Evolutionary conservation across 805 yeast species (phyloP), one percentile per base, ranked within the genome.

Genomic region (Saccharomycopsis fibuligera): DNA sequence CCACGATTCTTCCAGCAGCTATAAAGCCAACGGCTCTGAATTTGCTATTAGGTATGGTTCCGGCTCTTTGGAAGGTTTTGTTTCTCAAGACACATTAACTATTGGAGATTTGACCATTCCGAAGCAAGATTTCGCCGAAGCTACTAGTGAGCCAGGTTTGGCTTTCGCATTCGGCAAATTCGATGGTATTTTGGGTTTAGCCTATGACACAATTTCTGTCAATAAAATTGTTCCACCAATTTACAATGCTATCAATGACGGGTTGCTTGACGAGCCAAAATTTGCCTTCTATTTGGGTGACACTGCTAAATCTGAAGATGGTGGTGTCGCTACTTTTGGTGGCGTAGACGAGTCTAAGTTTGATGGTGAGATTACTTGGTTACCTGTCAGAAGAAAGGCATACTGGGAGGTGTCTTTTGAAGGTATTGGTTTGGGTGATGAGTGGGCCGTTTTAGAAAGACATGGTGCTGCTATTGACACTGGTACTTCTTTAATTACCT

Each of bases 401-500:
- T 93, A 93, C 79, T 93, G 99, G 99, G 99, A 93, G 75, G 99
- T 93, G 53, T 79, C 83, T 59, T 84, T 93, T 58, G 88, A 88
- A 59, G 90, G 96, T 59, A 74, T 93, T 65, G 86, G 90, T 39
- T 76, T 93, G 55, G 99, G 99, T 61, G 86, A 85, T 58, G 96
- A 93, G 70, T 86, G 77, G 62, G 96, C 98, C 44, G 78, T 75
- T 59, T 79, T 93, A 62, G 78, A 75, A 58, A 72, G 72, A 62
- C 82, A 89, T 54, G 99, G 99, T 66, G 99, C 97, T 61, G 96
- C 96, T 54, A 89, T 93, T 64, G 99, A 93, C 68, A 93, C 99
- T 50, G 99, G 99, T 70, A 93, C 99, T 56, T 91, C 98, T 33
- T 77, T 93, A 67, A 85, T 93, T 67, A 89, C 96, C 43, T 75